Evolutionary conservation across 495 filamentous ascomycete species (phyloP), one percentile per base, ranked within the genome.

Genomic region (Tuber brumale): DNA sequence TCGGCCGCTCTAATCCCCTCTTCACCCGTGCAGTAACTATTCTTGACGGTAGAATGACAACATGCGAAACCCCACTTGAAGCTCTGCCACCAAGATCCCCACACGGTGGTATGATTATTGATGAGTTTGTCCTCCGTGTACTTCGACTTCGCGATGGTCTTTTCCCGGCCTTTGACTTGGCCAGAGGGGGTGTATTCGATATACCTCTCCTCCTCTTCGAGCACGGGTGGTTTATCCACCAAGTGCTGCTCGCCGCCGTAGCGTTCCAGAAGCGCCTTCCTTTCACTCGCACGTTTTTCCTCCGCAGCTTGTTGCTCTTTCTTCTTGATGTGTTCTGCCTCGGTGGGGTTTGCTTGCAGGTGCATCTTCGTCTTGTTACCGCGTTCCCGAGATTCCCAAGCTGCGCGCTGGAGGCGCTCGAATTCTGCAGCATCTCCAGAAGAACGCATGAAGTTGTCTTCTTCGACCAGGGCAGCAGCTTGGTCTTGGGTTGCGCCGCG

Each of bases 11-110:
- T 76, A n/a, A 83, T 81, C 16, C 77, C 83, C 31, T 82, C 81
- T 61, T 78, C 72, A 27, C 95, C 96, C 1, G 96, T 97, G 85
- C 95, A 99, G 81, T 97, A 99, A 83, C 93, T 96, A 82, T 98
- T 97, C 86, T 96, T 97, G 69, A 95, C 89, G 9, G 90, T 91
- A 2, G 93, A 97, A 84, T 92, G 93, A 87, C 95, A 99, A 85
- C 95, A 99, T 39, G 93, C 88, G 84, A 97, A 99, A n/a, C 96
- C 95, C 95, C 95, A 99, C 85, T 91, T 87, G 85, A 97, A 97
- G 75, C 93, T 90, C 66, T 89, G 88, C 95, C 95, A 99, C 95
- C 95, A 99, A 82, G 94, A 97, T 48, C 95, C 95, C 93, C 94
- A 99, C 1, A 97, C 93, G 0, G 92, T 89, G 35, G 90, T 93